phyloP scores from a whole-genome alignment of 495 filamentous ascomycete genomes.

The Penicillium subrubescens region DNA sequence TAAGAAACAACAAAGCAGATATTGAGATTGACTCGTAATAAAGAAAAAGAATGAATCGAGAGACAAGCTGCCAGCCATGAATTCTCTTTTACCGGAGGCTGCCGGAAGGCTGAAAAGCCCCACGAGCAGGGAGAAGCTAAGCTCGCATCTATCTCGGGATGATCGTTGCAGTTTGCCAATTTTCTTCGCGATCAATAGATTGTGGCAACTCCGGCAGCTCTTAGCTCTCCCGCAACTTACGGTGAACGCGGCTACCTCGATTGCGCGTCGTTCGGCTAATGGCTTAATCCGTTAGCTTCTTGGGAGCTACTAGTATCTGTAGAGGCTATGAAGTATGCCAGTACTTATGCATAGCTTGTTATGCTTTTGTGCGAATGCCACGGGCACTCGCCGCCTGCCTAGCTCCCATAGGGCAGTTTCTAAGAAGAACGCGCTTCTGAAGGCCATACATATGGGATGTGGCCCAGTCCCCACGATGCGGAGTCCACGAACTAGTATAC shows the following conservation, averaged over 20 bases:
- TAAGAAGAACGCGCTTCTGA: background rate
- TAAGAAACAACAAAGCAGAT: background rate
- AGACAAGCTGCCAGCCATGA: background rate
- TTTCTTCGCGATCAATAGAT: background rate
- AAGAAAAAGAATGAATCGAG: background rate
- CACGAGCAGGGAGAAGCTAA: background rate
- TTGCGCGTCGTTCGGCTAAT: background rate
- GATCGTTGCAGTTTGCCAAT: background rate
- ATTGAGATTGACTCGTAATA: background rate
- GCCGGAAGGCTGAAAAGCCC: background rate
- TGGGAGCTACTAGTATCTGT: background rate
- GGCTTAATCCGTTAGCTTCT: background rate
- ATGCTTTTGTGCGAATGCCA: background rate
- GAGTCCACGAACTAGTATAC: background rate
- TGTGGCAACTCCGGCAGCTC: background rate
- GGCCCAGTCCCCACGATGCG: background rate
- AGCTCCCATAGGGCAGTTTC: background rate
- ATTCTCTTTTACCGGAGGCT: background rate
- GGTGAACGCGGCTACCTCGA: background rate
- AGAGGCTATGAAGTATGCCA: background rate
- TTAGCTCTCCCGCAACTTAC: background rate
- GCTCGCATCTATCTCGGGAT: background rate
- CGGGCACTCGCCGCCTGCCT: background rate
- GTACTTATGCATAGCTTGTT: background rate
- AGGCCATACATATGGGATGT: background rate